Percentiles rank a stretch among this genome's conserved stretches.
phyloP scores from a whole-genome alignment of 805 yeast species.

The Candida peoriensis region DNA sequence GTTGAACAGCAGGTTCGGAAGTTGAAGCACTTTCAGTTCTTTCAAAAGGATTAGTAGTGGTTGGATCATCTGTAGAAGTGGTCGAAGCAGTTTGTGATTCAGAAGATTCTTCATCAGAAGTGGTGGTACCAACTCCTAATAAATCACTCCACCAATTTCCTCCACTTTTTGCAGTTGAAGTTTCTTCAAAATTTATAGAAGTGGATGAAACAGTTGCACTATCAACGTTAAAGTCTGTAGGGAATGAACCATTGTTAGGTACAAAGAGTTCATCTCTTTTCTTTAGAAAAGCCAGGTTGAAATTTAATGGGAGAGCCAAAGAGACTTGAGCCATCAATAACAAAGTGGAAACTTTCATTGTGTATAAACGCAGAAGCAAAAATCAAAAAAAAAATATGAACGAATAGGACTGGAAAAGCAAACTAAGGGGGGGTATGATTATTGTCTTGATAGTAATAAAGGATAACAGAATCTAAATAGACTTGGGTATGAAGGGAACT shows the following conservation, averaged over 20 bases:
- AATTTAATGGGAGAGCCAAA: constrained; percentile 5
- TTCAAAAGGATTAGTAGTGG: no score
- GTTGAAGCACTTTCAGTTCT: neutral
- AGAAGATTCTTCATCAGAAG: no score
- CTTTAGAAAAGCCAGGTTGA: no score
- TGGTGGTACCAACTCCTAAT: neutral
- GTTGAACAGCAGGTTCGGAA: neutral
- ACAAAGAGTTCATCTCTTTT: no score
- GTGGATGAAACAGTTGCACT: neutral
- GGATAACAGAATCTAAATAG: no score
- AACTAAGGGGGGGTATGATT: no score
- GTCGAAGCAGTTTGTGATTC: neutral
- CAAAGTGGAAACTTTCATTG: constrained; percentile 4
- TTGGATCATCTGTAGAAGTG: constrained; percentile 1
- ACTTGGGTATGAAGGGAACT: no score
- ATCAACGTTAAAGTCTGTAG: neutral
- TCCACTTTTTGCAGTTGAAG: neutral
- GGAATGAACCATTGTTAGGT: no score
- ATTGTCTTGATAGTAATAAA: no score
- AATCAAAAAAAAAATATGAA: no score
- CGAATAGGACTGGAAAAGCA: no score
- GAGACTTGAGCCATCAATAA: constrained; percentile 4
- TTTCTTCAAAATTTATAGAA: neutral
- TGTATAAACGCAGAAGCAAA: no score
- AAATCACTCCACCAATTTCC: neutral